Evolutionary conservation across 2,329 filamentous ascomycete genomes (phyloP).

Genomic region (Phyllosticta paracitricarpa): DNA sequence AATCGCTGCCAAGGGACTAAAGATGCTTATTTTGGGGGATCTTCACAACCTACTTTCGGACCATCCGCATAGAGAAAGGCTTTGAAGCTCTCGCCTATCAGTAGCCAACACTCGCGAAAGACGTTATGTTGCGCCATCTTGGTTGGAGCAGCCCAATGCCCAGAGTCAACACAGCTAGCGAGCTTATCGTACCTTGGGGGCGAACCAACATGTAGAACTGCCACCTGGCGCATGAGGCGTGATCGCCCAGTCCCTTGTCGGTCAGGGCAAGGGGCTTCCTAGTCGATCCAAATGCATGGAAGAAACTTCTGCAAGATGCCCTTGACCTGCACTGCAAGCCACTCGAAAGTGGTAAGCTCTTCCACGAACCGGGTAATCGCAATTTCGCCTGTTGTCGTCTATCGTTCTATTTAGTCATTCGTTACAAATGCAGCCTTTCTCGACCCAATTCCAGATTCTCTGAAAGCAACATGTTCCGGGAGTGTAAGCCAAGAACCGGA

Average conservation of each 20-base stretch:
- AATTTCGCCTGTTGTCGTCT: background rate
- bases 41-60: background rate
- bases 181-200: background rate
- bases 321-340: background rate
- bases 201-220: background rate
- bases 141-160: background rate
- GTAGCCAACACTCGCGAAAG: background rate
- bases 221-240: background rate
- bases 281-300: background rate
- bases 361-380: background rate
- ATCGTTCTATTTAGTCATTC: background rate
- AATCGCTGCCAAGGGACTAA: background rate
- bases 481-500: background rate
- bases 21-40: background rate
- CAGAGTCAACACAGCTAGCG: background rate
- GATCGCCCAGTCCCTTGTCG: background rate
- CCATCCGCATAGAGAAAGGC: background rate
- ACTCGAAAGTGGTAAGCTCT: background rate
- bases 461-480: background rate
- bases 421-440: background rate
- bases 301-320: background rate
- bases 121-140: background rate
- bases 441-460: background rate
- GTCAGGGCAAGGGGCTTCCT: background rate
- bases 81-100: background rate